A percentile compares a stretch with the other conserved stretches of the same genome.
These are phyloP conservation scores for Drosera spatulata DNA, from an alignment of 179 eudicot genomes.

Conservation along the genomic window DNA sequence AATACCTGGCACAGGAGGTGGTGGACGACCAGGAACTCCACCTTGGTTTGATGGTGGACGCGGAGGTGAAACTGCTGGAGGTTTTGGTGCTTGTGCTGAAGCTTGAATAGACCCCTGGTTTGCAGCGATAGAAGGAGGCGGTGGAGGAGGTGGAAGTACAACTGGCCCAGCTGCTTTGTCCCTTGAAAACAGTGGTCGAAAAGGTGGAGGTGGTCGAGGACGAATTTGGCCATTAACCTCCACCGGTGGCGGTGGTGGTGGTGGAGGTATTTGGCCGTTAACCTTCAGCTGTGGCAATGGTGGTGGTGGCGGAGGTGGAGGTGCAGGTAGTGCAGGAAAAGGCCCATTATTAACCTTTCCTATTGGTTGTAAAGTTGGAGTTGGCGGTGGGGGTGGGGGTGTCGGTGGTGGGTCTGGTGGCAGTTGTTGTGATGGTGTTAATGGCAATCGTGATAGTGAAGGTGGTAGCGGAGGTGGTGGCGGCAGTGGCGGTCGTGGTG, in stretches of 20 bases:
- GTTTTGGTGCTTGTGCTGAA: constrained; percentile 20
- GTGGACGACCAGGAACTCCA: constrained; percentile 30
- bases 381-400: constrained; percentile 10
- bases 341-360: background rate
- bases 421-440: constrained; percentile 7
- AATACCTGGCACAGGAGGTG: constrained; percentile 38
- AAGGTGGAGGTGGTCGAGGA: constrained; percentile 14
- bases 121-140: constrained; percentile 25
- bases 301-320: constrained; percentile 29
- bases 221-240: constrained; percentile 4
- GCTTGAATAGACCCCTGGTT: constrained; percentile 25
- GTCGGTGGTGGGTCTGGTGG: constrained; percentile 21
- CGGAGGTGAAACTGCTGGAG: constrained; percentile 11
- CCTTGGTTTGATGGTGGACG: constrained; percentile 14
- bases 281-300: background rate
- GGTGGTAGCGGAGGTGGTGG: constrained; percentile 24
- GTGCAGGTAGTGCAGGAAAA: constrained; percentile 4
- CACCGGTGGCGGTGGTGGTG: background rate
- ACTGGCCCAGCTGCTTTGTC: constrained; percentile 11
- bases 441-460: constrained; percentile 16
- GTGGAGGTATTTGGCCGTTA: too few relatives aligned
- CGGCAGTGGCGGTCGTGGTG: too few relatives aligned
- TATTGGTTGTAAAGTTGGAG: background rate
- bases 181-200: constrained; percentile 23
- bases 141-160: constrained; percentile 30